Evolutionary conservation across 495 filamentous ascomycete species (phyloP), one percentile per base, ranked within the genome.

Genomic region (Penicillium maclennaniae): DNA sequence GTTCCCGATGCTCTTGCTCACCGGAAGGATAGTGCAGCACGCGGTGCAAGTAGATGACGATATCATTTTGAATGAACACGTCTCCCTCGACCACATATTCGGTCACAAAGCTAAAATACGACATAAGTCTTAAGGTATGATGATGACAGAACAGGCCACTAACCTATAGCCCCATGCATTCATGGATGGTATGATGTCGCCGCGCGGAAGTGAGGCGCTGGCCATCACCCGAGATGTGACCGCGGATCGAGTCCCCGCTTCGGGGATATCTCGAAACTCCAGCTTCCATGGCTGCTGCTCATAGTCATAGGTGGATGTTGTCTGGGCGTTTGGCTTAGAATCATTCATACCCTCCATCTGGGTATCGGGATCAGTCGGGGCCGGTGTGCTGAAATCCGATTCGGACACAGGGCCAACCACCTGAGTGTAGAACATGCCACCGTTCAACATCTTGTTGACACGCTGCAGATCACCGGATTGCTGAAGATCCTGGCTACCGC

Each of bases 251-350:
- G 71, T 73, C 0, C 69, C 76, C 28, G 74, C 72, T 58, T 80
- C 77, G 8, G 78, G 78, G 39, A 79, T 75, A 66, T 81, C 78
- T 47, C 75, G 65, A 48, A 79, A 81, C 53, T 81, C 76, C 52
- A 81, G 60, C 26, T 65, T 74, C 76, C 77, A 80, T 17, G 66
- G 56, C 51, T 76, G 71, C 31, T 53, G 65, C 7, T 71, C 72
- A 57, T 67, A 74, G 31, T 68, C 62, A 51, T 77, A 77, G n/a
- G 25, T 21, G n/a, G 41, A 43, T 17, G 23, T 42, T 15, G 19
- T 10, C 28, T 40, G 43, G 26, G 15, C 25, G 10, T 40, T 19
- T 9, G 55, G 31, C 9, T 58, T 50, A 25, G 45, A 40, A 2
- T 63, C 65, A 9, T 68, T 64, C 31, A 45, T 68, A 6, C 66